Conservation (phyloP, 2,329 filamentous ascomycete species). For the Didymella pinodella region DNA sequence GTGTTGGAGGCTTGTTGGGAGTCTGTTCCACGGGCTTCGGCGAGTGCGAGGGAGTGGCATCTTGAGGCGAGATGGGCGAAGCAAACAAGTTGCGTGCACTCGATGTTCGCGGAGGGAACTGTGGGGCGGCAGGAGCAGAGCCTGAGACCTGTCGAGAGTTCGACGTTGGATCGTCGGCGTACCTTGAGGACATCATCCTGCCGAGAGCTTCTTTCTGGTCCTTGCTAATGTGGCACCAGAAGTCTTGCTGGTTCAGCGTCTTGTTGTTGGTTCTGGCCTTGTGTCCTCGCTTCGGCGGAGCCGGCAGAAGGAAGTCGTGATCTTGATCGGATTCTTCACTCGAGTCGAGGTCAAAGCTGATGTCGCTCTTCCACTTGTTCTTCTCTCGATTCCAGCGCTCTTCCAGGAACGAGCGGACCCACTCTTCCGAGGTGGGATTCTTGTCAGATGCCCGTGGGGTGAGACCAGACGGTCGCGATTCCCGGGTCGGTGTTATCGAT, state of each 20-base stretch:
- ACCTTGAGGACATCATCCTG: slow-evolving; percentile 53
- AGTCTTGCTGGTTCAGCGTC: slow-evolving; percentile 60
- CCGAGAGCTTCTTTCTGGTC: slow-evolving; percentile 49
- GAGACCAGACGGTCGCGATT: slow-evolving; percentile 28
- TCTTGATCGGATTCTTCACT: slow-evolving; percentile 54
- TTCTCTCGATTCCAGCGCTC: slow-evolving; percentile 73
- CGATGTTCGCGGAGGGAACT: slow-evolving; percentile 25
- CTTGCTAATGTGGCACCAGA: slow-evolving; percentile 55
- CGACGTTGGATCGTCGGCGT: slow-evolving; percentile 47
- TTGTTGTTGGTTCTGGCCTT: slow-evolving; percentile 55
- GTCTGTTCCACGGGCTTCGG: slow-evolving; percentile 33
- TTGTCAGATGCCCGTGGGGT: slow-evolving; percentile 39
- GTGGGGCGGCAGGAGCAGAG: slow-evolving; percentile 18
- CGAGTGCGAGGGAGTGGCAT: slow-evolving; percentile 27
- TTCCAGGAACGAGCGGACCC: slow-evolving; percentile 86
- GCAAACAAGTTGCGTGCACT: slow-evolving; percentile 30
- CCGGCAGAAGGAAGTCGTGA: slow-evolving; percentile 26
- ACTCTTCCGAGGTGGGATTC: slow-evolving; percentile 73
- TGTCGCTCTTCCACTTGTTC: slow-evolving; percentile 84
- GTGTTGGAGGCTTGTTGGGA: slow-evolving; percentile 28
- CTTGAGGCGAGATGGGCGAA: slow-evolving; percentile 32
- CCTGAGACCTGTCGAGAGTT: slow-evolving; percentile 45
- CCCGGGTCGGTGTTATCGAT: slow-evolving; percentile 39
- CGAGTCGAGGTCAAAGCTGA: slow-evolving; percentile 70
- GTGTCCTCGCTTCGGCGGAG: slow-evolving; percentile 49